Conservation (phyloP, 495 filamentous ascomycete genomes). For the Aspergillus mulundensis region DNA sequence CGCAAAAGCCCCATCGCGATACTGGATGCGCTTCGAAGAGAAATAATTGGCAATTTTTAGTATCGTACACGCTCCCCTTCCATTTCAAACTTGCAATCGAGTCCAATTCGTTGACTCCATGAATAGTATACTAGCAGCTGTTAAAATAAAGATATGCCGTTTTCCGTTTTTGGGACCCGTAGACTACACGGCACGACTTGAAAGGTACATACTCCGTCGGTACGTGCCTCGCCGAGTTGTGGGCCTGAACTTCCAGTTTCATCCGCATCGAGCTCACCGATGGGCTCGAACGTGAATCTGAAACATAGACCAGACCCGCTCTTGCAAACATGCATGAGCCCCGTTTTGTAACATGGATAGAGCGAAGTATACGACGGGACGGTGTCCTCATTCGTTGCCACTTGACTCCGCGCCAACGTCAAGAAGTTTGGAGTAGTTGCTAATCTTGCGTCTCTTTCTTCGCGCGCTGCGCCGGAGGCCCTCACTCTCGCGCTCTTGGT, state of each 20-base stretch:
- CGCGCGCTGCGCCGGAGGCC: conserved; percentile 14
- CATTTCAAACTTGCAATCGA: too few relatives aligned
- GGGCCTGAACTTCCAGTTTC: not conserved
- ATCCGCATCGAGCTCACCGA: not conserved
- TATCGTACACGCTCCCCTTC: not conserved
- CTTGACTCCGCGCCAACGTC: conserved; percentile 26
- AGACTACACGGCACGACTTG: not conserved
- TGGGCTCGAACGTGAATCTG: not conserved
- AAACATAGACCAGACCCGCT: not conserved
- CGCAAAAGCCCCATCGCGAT: not conserved
- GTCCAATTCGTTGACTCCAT: not conserved
- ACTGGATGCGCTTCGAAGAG: not conserved
- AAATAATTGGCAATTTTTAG: not conserved
- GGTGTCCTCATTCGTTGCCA: conserved; percentile 15
- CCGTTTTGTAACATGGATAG: not conserved
- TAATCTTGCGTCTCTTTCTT: conserved; percentile 28
- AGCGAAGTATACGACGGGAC: not conserved
- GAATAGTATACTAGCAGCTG: not conserved
- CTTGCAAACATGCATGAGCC: not conserved
- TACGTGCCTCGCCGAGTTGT: not conserved
- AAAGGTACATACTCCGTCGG: not conserved
- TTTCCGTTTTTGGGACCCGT: not conserved
- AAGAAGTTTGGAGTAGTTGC: conserved; percentile 26
- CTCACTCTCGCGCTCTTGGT: not conserved
- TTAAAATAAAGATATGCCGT: not conserved